These are phyloP conservation scores for Dionaea muscipula DNA, from an alignment of 179 eudicot species.

Conservation along the genomic window DNA sequence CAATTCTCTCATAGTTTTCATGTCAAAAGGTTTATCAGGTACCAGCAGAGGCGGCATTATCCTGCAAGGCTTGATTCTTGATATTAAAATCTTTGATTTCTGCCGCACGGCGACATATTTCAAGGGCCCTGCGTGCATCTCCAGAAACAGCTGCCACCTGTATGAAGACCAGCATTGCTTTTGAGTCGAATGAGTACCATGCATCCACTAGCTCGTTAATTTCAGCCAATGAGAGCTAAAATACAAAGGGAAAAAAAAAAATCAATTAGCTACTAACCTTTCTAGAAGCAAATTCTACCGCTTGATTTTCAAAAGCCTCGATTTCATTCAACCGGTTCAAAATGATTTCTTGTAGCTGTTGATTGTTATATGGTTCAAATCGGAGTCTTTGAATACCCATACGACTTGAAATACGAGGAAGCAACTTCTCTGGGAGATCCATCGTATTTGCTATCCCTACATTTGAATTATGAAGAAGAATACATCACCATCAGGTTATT, in stretches of 20 bases:
- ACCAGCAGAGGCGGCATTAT: conserved; percentile 39
- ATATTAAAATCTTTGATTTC: conserved; percentile 74
- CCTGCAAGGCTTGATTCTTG: conserved; percentile 31
- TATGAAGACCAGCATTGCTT: conserved; percentile 2
- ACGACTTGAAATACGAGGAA: conserved; percentile 91
- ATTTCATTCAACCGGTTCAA: conserved; percentile 75
- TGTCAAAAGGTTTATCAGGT: conserved; percentile 5
- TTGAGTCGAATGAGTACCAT: background rate
- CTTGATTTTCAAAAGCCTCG: conserved; percentile 89
- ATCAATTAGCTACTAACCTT: conserved; percentile 36
- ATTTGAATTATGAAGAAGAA: conserved; percentile 5
- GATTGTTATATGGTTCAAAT: conserved; percentile 82
- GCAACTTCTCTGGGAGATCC: conserved; percentile 99
- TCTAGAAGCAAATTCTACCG: conserved; percentile 91
- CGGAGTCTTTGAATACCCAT: conserved; percentile 95
- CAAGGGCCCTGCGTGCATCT: conserved; percentile 95
- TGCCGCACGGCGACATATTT: conserved; percentile 96
- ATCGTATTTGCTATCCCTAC: conserved; percentile 96
- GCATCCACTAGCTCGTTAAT: background rate
- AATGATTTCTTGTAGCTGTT: conserved; percentile 93
- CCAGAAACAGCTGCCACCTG: conserved; percentile 99
- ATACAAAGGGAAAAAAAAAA: conserved; percentile 3
- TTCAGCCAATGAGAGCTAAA: background rate
- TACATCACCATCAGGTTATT: background rate
- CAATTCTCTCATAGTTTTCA: no score